A percentile compares a stretch with the other conserved stretches of the same genome.
Evolutionary conservation across 306 rosid species (phyloP).

Genomic region (Sindora glabra): DNA sequence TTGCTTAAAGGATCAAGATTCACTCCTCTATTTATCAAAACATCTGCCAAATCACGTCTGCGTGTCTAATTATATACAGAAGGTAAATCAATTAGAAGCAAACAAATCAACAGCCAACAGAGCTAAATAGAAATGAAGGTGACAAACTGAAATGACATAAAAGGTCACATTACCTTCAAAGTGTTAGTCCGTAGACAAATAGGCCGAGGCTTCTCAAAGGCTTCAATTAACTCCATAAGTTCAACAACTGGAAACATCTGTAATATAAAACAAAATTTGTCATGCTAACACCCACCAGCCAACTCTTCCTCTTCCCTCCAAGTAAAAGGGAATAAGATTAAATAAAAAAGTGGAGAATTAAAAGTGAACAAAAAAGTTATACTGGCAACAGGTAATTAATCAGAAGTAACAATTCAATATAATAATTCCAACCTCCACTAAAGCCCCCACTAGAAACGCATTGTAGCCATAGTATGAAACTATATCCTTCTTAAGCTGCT

Average conservation of each 20-base stretch:
- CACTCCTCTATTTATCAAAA: conserved; percentile 88
- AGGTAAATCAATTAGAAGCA: not conserved
- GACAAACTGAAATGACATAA: not conserved
- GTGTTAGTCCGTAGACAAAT: conserved; percentile 53
- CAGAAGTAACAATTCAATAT: not conserved
- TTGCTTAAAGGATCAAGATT: conserved; percentile 88
- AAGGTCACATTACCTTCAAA: conserved; percentile 25
- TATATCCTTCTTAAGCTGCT: conserved; percentile 76
- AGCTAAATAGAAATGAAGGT: not conserved
- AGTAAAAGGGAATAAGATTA: not conserved
- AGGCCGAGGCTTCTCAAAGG: conserved; percentile 63
- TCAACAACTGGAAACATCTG: conserved; percentile 57
- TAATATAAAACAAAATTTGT: not conserved
- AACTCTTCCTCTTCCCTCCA: not conserved
- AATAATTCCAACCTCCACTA: conserved; percentile 57
- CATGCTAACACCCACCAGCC: not conserved
- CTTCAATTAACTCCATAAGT: conserved; percentile 54
- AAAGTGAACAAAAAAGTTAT: not conserved
- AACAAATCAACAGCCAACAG: no score
- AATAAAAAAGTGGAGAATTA: not conserved
- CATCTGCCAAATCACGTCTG: conserved; percentile 90
- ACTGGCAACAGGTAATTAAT: not conserved
- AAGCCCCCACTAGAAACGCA: conserved; percentile 64
- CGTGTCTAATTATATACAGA: conserved; percentile 51
- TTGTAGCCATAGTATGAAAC: conserved; percentile 78